phyloP scores from a whole-genome alignment of 129 eudicot genomes.

The Chrysanthemum makinoi region DNA sequence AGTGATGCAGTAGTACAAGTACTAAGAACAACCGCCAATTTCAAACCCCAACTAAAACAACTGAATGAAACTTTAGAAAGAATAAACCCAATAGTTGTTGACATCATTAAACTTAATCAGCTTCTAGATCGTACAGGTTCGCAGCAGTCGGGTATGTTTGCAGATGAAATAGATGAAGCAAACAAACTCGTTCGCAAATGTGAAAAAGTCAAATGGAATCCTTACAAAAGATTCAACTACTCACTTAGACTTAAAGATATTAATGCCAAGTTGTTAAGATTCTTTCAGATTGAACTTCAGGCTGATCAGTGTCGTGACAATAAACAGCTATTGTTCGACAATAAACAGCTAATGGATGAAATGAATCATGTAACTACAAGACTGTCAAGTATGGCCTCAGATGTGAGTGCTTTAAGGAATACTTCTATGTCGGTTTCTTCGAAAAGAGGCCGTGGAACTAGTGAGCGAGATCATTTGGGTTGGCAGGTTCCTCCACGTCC shows the following conservation, averaged over 20 bases:
- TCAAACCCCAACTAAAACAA: conserved; percentile 15
- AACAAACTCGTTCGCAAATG: conserved; percentile 17
- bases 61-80: neutral
- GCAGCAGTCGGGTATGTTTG: conserved; percentile 4
- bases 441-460: too few species aligned
- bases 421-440: too few species aligned
- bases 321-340: too few species aligned
- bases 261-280: conserved; percentile 5
- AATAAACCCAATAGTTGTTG: conserved; percentile 15
- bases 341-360: too few species aligned
- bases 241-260: conserved; percentile 17
- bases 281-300: conserved; percentile 32
- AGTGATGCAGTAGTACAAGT: neutral
- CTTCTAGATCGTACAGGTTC: neutral
- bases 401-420: too few species aligned
- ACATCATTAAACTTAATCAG: neutral
- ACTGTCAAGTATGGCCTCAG: too few species aligned
- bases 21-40: conserved; percentile 10
- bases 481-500: too few species aligned
- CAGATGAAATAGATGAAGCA: conserved; percentile 12
- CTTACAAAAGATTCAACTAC: conserved; percentile 14
- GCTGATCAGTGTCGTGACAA: too few species aligned
- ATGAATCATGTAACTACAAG: too few species aligned
- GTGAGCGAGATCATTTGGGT: neutral
- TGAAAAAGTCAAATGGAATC: conserved; percentile 22